Base-by-base conservation (phyloP, 176 grass and related monocot species). In the Dactylis glomerata region DNA sequence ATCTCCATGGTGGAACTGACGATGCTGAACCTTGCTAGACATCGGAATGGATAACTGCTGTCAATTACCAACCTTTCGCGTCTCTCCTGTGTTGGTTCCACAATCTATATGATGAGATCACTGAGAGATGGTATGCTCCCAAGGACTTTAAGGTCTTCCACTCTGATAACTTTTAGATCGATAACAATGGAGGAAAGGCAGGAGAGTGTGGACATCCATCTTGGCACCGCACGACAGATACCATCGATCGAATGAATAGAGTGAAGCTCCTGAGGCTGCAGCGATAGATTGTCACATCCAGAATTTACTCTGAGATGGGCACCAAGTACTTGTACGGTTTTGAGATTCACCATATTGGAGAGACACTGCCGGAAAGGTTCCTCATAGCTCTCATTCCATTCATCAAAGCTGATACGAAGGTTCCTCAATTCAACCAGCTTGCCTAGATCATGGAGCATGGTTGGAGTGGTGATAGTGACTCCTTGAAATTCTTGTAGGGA, bases 131-230 rank as follows among this genome's bases (percentile, higher is more conserved):
- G 33, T 0, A 68, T 68, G 65, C 0, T 37, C 2, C 19, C 65
- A 68, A 68, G 33, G 0, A 68, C 65, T 38, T n/a, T 31, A 38
- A 68, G 32, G 4, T 68, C 3, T 33, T 11, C 9, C 4, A 2
- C 10, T 13, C 4, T 14, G 0, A 61, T 23, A 40, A 5, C 34
- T 36, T 36, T 36, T 36, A 36, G 3, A 36, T 36, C 34, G 56
- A 59, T 59, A 26, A 5, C 10, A 14, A 59, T 5, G 26, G 24
- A 13, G 5, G 24, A 27, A 0, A 62, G 26, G 26, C 12, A 14
- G 26, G 9, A 62, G 20, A 83, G 55, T 0, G 55, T 63, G 12
- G 55, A 49, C 20, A 83, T 83, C 81, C 81, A 83, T 24, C 54
- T 63, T 49, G 81, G 81, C 13, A 83, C 22, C 6, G 69, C 8